Evolutionary conservation across 768 basidiomycete species (phyloP).

Genomic region (Pisolithus tinctorius): DNA sequence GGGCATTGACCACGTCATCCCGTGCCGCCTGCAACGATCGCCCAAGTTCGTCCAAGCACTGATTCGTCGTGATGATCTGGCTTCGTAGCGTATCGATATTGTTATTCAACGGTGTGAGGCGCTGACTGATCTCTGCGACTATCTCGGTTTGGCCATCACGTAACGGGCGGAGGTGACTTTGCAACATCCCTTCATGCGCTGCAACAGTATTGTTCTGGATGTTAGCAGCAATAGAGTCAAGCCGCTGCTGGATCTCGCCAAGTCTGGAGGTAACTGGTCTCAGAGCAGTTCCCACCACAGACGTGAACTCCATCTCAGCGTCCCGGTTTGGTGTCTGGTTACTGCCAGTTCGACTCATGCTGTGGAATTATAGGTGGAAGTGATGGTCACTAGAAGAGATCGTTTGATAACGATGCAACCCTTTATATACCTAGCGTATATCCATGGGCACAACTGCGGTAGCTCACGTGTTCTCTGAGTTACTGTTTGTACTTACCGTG

Average conservation of each 20-base stretch:
- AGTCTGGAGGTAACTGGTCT: neutral
- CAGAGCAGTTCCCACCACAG: neutral
- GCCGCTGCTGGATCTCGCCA: neutral
- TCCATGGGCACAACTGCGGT: too few relatives aligned
- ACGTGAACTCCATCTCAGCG: neutral
- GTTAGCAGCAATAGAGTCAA: neutral
- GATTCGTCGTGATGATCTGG: neutral
- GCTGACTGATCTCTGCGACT: neutral
- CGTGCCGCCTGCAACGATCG: neutral
- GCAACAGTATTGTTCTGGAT: neutral
- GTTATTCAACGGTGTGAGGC: neutral
- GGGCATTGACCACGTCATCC: neutral
- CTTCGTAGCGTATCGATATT: neutral
- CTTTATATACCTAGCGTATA: too few relatives aligned
- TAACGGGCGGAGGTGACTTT: neutral
- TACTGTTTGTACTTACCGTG: too few relatives aligned
- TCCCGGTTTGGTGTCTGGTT: neutral
- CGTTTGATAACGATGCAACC: too few relatives aligned
- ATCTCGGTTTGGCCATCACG: neutral
- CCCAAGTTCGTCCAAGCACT: neutral
- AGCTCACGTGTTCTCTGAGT: too few relatives aligned
- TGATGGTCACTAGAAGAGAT: too few relatives aligned
- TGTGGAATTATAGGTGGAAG: too few relatives aligned
- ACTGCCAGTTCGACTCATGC: neutral
- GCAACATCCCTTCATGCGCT: neutral